Evolutionary conservation across 345 rosid species (phyloP), one percentile per base, ranked within the genome.

Genomic region (Pelargonium nanum): DNA sequence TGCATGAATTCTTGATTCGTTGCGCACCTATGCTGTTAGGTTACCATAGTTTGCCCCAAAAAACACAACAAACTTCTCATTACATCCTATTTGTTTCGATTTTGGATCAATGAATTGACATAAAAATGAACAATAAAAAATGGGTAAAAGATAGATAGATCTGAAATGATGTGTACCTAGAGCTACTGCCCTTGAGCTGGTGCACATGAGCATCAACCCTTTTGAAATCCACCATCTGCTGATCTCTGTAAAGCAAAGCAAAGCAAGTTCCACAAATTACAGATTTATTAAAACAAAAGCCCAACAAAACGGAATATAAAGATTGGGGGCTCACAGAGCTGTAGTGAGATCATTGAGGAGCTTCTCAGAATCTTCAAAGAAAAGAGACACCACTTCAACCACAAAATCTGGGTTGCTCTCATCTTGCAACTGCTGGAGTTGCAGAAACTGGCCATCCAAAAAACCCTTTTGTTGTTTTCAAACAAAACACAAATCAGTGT

Each of bases 361-460:
- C 70, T 81, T 89, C 61, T 89, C 91, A 62, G 99, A 84, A 70
- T 93, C 99, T 57, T 78, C 87, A 70, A 93, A 93, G 80, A 93
- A 93, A 53, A 89, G 88, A 59, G 91, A 69, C n/a, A 85, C 91
- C 56, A 93, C 94, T 83, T 93, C 91, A 63, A 76, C 88, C 63
- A 87, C 97, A 80, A 93, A 93, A 76, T 85, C 89, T 57, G 99
- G 97, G 79, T 84, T 89, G 83, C 85, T 85, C 74, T 93, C 99
- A 77, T 93, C 99, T 79, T 84, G 96, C 65, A 93, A 80, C 64
- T 87, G 86, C 74, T 85, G 97, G 58, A 93, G 88, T 81, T 87
- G 96, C 58, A 77, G 63, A 65, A 82, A 89, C 82, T 93, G 99
- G 59, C 77, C 62, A 67, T 89, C 99, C 85, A 93, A 67, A 77